Conservation (phyloP, 139 green algal species). For the Tetraselmis chui region DNA sequence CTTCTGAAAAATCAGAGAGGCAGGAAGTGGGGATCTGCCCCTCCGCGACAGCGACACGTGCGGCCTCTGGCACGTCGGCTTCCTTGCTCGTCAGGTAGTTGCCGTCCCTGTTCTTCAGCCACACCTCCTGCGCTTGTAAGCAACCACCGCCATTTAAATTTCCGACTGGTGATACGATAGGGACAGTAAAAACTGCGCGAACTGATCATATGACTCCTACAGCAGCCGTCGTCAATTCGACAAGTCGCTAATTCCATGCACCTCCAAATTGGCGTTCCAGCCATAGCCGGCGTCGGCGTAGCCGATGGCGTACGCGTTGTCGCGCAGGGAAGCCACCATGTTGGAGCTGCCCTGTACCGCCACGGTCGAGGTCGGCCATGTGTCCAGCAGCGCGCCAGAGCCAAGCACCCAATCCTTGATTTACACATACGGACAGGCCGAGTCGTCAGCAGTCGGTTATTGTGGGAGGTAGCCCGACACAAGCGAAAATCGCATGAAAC, state of each 20-base stretch:
- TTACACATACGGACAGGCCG: neutral
- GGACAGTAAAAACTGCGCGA: too few relatives aligned
- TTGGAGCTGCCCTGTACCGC: constrained; percentile 10
- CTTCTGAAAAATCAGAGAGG: neutral
- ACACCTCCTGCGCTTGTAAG: constrained; percentile 19
- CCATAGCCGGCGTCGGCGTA: constrained; percentile 27
- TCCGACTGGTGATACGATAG: too few relatives aligned
- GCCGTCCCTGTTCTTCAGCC: constrained; percentile 22
- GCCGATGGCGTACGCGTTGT: constrained; percentile 22
- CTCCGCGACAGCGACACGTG: constrained; percentile 4
- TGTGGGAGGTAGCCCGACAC: too few relatives aligned
- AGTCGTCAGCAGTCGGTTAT: too few relatives aligned
- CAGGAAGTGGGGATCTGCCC: neutral
- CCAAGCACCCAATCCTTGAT: constrained; percentile 3
- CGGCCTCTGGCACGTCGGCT: constrained; percentile 6
- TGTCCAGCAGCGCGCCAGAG: neutral
- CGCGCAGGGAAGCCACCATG: constrained; percentile 5
- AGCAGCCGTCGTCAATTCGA: too few relatives aligned
- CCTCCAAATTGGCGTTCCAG: neutral
- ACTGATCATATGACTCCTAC: too few relatives aligned
- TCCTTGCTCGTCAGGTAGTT: constrained; percentile 13
- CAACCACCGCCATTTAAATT: too few relatives aligned
- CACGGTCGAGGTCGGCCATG: neutral
- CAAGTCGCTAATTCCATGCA: too few relatives aligned
- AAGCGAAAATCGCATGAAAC: too few relatives aligned